Evolutionary conservation across 1,284 basidiomycete genomes (phyloP), one percentile per base, ranked within the genome.

Genomic region (Ganoderma meredithae): DNA sequence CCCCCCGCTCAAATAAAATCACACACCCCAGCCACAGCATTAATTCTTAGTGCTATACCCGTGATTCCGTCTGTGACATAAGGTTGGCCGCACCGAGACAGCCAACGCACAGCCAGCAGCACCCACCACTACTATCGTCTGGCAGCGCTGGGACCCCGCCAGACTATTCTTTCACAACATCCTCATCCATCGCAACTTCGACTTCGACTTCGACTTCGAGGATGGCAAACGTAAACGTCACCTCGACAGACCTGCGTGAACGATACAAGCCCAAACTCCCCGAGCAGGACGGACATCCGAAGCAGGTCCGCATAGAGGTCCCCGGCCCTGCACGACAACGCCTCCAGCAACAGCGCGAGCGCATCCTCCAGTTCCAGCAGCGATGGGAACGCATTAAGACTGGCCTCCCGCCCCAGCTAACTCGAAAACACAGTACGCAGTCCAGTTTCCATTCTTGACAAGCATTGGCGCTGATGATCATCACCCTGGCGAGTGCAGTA

Each of bases 301-400:
- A 22, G 33, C 61, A 52, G 19, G 22, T 49, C 19, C n/a, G n/a
- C 22, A 49, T 41, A 4, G 49, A 27, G 31, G 60, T 33, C 25
- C 63, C 67, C 1, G 10, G 22, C 3, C 47, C 47, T 22, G 22
- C 47, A 1, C 53, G 69, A 4, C 64, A 63, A 40, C 65, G 62
- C 3, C 62, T 71, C n/a, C 71, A 66, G 55, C 60, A 63, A 33
- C 72, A 75, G 60, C 62, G 73, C 22, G 63, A 74, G 3, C 76
- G 77, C 1, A 76, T 78, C 36, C 60, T 71, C 9, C 64, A 70
- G 39, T 75, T 78, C 39, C 77, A 79, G 63, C 58, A 66, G 41
- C 66, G 73, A 70, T 79, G 77, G 77, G 71, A 76, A 62, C 72
- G 70, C n/a, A 79, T 79, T 69, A 76, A 75, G 63, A 64, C 72